These are phyloP conservation scores for Acacia confusa DNA, from an alignment of 306 rosid genomes.

Conservation along the genomic window DNA sequence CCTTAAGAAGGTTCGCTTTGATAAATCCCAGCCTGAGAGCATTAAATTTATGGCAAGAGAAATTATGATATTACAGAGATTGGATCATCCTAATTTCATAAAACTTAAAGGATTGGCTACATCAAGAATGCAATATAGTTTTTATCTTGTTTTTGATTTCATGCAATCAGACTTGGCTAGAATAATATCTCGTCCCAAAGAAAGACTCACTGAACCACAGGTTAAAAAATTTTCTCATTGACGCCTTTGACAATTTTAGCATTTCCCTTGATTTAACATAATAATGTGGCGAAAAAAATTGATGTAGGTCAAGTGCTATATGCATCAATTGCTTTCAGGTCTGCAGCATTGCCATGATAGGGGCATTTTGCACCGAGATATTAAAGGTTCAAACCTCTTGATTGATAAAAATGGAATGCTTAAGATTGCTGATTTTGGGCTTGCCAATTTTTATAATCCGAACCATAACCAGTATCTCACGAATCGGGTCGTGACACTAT, in stretches of 20 bases:
- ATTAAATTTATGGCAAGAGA: conserved; percentile 94
- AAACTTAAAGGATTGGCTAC: conserved; percentile 91
- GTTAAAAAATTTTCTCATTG: conserved; percentile 36
- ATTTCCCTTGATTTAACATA: conserved; percentile 2
- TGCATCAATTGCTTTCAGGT: conserved; percentile 91
- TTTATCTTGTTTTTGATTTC: conserved; percentile 89
- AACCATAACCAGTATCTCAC: conserved; percentile 57
- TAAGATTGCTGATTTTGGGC: conserved; percentile 92
- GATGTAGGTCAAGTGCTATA: conserved; percentile 87
- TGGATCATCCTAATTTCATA: conserved; percentile 86
- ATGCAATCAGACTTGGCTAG: conserved; percentile 85
- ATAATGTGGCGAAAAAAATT: background rate
- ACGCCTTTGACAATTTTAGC: background rate
- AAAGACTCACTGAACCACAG: conserved; percentile 82
- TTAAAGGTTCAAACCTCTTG: conserved; percentile 86
- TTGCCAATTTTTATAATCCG: conserved; percentile 64
- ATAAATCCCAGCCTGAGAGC: conserved; percentile 84
- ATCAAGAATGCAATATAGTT: conserved; percentile 88
- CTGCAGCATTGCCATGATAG: conserved; percentile 86
- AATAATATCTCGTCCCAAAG: conserved; percentile 51
- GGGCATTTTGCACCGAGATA: conserved; percentile 88
- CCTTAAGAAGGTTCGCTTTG: conserved; percentile 80
- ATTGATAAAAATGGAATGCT: conserved; percentile 79
- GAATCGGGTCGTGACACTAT: conserved; percentile 88
- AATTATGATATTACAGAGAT: conserved; percentile 63